Evolutionary conservation across 768 basidiomycete species (phyloP).

Genomic region (Rhodotorula babjevae): DNA sequence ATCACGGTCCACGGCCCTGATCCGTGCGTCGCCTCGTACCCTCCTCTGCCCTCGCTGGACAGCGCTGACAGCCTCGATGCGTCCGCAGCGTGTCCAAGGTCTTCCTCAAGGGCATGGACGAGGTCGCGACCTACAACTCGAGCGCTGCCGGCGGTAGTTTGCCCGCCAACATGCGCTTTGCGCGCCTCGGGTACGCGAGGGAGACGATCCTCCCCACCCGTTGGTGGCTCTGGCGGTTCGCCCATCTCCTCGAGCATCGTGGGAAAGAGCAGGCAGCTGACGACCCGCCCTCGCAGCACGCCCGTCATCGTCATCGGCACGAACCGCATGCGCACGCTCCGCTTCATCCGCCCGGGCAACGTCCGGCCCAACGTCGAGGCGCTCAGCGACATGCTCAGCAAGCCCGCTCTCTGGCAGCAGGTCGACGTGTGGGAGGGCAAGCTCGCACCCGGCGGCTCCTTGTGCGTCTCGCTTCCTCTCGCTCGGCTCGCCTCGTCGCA

Average conservation of each 20-base stretch:
- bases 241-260: not conserved
- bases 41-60: not conserved
- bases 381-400: slow-evolving; percentile 8
- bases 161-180: slow-evolving; percentile 22
- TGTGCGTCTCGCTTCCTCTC: not conserved
- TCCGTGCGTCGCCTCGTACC: slow-evolving; percentile 14
- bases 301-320: slow-evolving; percentile 32
- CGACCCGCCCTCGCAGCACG: not conserved
- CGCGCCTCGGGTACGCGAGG: slow-evolving; percentile 25
- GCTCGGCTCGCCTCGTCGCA: too few relatives aligned
- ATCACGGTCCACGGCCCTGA: slow-evolving; percentile 30
- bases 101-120: slow-evolving; percentile 18
- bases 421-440: slow-evolving; percentile 11
- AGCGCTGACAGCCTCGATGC: not conserved
- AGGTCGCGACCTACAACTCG: slow-evolving; percentile 20
- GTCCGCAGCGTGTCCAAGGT: slow-evolving; percentile 19
- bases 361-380: slow-evolving; percentile 12
- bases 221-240: slow-evolving; percentile 36
- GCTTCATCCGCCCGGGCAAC: slow-evolving; percentile 28
- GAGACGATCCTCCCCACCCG: slow-evolving; percentile 31
- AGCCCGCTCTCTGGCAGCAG: slow-evolving; percentile 17
- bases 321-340: slow-evolving; percentile 5
- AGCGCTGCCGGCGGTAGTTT: slow-evolving; percentile 20
- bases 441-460: slow-evolving; percentile 24
- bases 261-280: not conserved